phyloP scores from a whole-genome alignment of 2,329 filamentous ascomycete species.

The Nakataea oryzae region DNA sequence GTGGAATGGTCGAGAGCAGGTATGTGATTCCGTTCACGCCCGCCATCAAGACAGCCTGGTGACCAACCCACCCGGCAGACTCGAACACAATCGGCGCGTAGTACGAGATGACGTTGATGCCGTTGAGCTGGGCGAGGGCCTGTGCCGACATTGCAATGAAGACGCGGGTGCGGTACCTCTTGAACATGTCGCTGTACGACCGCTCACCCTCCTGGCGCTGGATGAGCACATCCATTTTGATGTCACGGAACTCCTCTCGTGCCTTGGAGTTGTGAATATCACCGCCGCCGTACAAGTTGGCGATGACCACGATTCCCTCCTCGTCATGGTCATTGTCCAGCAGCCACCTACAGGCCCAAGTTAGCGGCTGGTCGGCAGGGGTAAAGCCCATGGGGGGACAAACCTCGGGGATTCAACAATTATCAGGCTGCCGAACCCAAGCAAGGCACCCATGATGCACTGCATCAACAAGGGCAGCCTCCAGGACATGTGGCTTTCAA shows the following conservation, averaged over 20 bases:
- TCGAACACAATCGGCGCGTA: slow-evolving; percentile 96
- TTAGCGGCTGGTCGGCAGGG: slow-evolving; percentile 13
- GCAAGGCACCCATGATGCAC: slow-evolving; percentile 82
- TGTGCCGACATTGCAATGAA: slow-evolving; percentile 99
- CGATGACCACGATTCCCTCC: slow-evolving; percentile 96
- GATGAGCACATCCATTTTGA: slow-evolving; percentile 95
- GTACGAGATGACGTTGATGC: slow-evolving; percentile 99
- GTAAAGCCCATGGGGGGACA: slow-evolving; percentile 9
- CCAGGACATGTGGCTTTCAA: slow-evolving; percentile 79
- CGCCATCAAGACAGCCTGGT: slow-evolving; percentile 90
- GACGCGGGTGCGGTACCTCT: slow-evolving; percentile 79
- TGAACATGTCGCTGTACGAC: slow-evolving; percentile 90
- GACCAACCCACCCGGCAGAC: slow-evolving; percentile 89
- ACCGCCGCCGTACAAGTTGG: slow-evolving; percentile 90
- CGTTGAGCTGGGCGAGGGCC: slow-evolving; percentile 89
- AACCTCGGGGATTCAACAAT: slow-evolving; percentile 96
- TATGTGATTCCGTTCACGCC: slow-evolving; percentile 88
- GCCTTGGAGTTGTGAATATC: slow-evolving; percentile 92
- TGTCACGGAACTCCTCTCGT: slow-evolving; percentile 92
- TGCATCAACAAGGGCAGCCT: slow-evolving; percentile 84
- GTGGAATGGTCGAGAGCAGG: slow-evolving; percentile 81
- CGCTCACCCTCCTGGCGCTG: slow-evolving; percentile 92
- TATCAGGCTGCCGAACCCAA: slow-evolving; percentile 76
- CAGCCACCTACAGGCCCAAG: slow-evolving; percentile 60
- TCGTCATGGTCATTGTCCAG: slow-evolving; percentile 97